Base-by-base conservation (phyloP, 371 early-diverging fungal species). In the Smittium culicis region DNA sequence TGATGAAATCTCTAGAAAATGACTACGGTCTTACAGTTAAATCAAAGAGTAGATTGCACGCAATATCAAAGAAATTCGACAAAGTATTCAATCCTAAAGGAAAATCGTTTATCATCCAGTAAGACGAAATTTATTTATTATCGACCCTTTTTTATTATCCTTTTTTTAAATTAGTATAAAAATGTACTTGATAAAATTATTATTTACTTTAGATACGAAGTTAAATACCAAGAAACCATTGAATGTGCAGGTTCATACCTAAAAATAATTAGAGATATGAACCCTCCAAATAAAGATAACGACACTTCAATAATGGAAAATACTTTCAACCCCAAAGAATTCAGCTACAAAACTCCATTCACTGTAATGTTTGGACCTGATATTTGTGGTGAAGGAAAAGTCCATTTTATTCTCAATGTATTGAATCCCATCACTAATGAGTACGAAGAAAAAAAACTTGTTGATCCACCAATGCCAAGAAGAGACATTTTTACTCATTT, bases 201-300 rank as follows among this genome's bases (percentile, higher is more conserved):
- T n/a, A n/a, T n/a, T n/a, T n/a, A n/a, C n/a, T n/a, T n/a, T n/a
- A n/a, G 57, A 57, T 57, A 91, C 75, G 92, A 94, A 74, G 93
- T 95, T 72, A 96, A 96, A 84, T 87, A 93, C 66, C 95, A 96
- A 73, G 86, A 92, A 72, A 81, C 80, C 62, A 86, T 95, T 68
- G 93, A 93, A 70, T 98, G 98, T 82, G 96, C 96, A 71, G 98
- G 98, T 65, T 93, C 96, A 64, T 98, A 98, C 80, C 68, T 94
- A 68, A 98, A 98, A 85, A 85, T 98, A 65, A 75, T 84, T 67
- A 80, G 70, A 0, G 61, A 66, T 17, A n/a, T 25, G 1, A 59
- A 55, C 24, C 24, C 27, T 35, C 59, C 57, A 11, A 28, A 67
- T 2, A n/a, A 45, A 27, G 32, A 61, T 32, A 61, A 35, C 58